Conservation (phyloP, 192 early-diverging fungal genomes). For the Coemansia sp. region DNA sequence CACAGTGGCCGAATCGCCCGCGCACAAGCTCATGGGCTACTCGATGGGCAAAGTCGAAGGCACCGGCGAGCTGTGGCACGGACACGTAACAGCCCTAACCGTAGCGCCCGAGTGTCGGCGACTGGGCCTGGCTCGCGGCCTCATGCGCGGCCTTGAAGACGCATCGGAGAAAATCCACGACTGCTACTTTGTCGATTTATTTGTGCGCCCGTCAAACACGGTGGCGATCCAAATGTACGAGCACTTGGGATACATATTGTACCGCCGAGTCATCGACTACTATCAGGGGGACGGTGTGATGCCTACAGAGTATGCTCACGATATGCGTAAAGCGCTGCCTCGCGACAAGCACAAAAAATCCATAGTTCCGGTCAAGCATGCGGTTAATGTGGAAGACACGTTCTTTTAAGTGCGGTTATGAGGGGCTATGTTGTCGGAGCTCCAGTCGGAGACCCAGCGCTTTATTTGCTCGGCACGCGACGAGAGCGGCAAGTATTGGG, state of each 20-base stretch:
- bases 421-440: not conserved
- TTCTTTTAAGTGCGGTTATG: slow-evolving; percentile 11
- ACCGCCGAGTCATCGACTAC: slow-evolving; percentile 84
- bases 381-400: slow-evolving; percentile 26
- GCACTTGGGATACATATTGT: slow-evolving; percentile 88
- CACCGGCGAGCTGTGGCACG: slow-evolving; percentile 85
- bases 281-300: slow-evolving; percentile 67
- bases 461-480: slow-evolving; percentile 18
- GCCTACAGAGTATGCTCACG: slow-evolving; percentile 84
- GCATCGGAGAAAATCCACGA: slow-evolving; percentile 87
- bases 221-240: slow-evolving; percentile 93
- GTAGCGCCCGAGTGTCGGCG: slow-evolving; percentile 94
- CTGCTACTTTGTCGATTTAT: slow-evolving; percentile 83
- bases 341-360: slow-evolving; percentile 66
- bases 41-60: slow-evolving; percentile 98
- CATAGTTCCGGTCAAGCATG: slow-evolving; percentile 35
- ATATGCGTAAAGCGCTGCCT: slow-evolving; percentile 94
- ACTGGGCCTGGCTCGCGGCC: slow-evolving; percentile 80
- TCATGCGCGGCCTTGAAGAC: slow-evolving; percentile 88
- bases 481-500: slow-evolving; percentile 12
- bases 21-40: slow-evolving; percentile 72
- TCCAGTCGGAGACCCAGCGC: slow-evolving; percentile 19
- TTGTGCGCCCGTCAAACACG: slow-evolving; percentile 88
- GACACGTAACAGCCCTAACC: slow-evolving; percentile 96
- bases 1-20: slow-evolving; percentile 74